Base-by-base conservation (phyloP, 768 basidiomycete genomes). In the Russula griseocarnosa region DNA sequence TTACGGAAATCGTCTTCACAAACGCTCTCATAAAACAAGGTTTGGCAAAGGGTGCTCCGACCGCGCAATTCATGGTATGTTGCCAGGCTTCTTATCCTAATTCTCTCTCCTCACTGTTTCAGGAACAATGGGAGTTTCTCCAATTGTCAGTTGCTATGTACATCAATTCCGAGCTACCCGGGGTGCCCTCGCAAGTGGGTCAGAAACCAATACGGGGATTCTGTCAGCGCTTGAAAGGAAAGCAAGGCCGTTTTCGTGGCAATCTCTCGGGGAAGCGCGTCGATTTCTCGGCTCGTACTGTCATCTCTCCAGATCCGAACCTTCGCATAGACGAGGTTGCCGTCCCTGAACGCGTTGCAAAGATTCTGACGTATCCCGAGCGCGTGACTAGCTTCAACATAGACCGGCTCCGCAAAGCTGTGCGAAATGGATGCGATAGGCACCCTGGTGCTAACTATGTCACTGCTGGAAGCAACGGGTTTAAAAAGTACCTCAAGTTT, bases 221-320 rank as follows among this genome's bases (percentile, higher is more conserved):
- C 73, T 96, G 96, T 51, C 97, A 99, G 71, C 91, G 97, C 3
- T 78, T 99, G 55, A 99, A 99, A 77, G 97, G 97, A 42, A 99
- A 99, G 73, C 96, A 98, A 74, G 97, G 97, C 70, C 94, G 97
- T 53, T 98, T 99, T 77, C 84, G 97, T 73, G 97, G 97, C 24
- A 99, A 99, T 73, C 81, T 99, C 9, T 98, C 95, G 0, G 97
- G 97, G 66, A 99, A 99, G 75, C 94, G 97, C 74, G 97, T 99
- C 67, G 97, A 99, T 73, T 98, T 98, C 73, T 98, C 95, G 0
- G 96, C 87, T 6, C 90, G 97, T 70, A 99, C 97, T 8, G 97
- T 99, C 74, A 99, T 99, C 72, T 96, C 94, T 1, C 97, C 97
- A 1, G 97, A 99, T 75, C 97, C 97, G n/a, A 99, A 98, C 72